Evolutionary conservation across 495 filamentous ascomycete genomes (phyloP), one percentile per base, ranked within the genome.

Genomic region (Pseudevernia furfuracea): DNA sequence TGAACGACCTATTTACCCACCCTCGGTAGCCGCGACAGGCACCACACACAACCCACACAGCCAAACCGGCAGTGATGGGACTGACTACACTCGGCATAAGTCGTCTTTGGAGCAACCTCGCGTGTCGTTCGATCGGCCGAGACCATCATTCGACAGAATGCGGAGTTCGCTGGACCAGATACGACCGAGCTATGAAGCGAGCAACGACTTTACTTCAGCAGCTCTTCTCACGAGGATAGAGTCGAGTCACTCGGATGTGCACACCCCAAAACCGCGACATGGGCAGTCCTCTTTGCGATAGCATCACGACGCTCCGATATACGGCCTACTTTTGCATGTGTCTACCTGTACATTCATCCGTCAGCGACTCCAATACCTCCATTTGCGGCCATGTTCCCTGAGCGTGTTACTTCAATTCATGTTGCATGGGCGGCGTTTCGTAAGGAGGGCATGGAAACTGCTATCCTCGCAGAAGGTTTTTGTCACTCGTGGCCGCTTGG

Each of bases 51-150:
- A 92, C 69, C 82, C 87, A 61, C 88, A 87, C 62, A 92, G 89
- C 70, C 89, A 94, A 68, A 96, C 91, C 68, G 91, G 91, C 62
- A 96, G 91, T 75, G 91, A 96, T 75, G 92, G 92, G 37, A 96
- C 93, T 19, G 92, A 92, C 62, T 96, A 94, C 71, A 96, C 91
- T 17, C 82, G 85, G 48, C 82, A 85, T 74, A 85, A 83, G 67
- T 74, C 80, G 61, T 85, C 75, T 67, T 74, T 60, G 14, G 72
- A 73, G 37, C 67, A 63, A 59, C 64, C 69, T 41, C 72, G 80
- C 59, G 80, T 84, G 67, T 81, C 86, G 55, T 78, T 92, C 71
- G 80, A 89, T 74, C 81, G 89, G 75, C 82, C 87, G 41, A 77
- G 91, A 59, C 87, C 88, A 36, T 90, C 88, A 9, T 89, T 87